Evolutionary conservation across 2,329 filamentous ascomycete species (phyloP).

Genomic region (Dendryphion nanum): DNA sequence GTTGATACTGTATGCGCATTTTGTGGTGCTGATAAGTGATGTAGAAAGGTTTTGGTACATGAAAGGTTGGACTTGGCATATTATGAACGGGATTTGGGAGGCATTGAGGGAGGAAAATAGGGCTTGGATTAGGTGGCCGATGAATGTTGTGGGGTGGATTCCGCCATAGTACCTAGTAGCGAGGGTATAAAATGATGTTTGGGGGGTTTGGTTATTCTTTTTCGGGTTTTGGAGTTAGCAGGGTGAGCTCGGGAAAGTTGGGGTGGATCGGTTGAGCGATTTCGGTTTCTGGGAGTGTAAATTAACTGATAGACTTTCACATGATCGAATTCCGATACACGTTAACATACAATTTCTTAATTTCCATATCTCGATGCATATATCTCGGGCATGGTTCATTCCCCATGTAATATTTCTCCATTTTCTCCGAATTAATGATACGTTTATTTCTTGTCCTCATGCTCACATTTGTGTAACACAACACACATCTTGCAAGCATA

Average conservation of each 20-base stretch:
- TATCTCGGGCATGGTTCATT: no score
- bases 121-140: constrained; percentile 23
- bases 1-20: constrained; percentile 27
- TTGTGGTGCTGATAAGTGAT: constrained; percentile 22
- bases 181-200: no score
- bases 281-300: neutral
- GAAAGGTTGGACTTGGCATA: constrained; percentile 29
- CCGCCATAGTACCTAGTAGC: constrained; percentile 11
- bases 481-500: no score
- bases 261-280: neutral
- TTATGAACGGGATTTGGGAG: constrained; percentile 23
- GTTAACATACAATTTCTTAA: no score
- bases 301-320: neutral
- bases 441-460: no score
- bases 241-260: no score
- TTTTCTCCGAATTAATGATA: no score
- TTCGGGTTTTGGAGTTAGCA: no score
- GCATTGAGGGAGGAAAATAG: constrained; percentile 17
- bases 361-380: neutral
- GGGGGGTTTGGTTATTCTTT: no score
- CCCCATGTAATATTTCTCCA: no score
- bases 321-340: no score
- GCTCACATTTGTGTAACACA: no score
- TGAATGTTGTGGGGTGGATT: constrained; percentile 21
- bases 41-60: constrained; percentile 32